Base-by-base conservation (phyloP, 805 yeast genomes). In the Hemisphaericaspora nanyangensis region DNA sequence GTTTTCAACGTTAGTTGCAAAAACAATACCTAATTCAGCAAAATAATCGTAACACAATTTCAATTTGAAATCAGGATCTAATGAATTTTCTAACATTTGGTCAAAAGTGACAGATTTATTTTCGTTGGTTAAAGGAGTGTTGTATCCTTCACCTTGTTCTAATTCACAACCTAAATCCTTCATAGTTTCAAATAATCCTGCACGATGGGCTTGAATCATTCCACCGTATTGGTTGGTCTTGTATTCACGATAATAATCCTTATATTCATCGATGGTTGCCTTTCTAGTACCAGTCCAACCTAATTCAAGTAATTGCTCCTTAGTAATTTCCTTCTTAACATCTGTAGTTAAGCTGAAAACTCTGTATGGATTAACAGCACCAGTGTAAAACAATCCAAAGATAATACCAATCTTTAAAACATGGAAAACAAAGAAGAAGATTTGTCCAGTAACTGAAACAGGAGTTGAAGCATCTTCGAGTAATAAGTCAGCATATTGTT, bases 261-360 rank as follows among this genome's bases (percentile, higher is more conserved):
- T 77, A 72, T 82, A 91, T 46, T 79, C 88, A 29, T 78, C 83
- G 19, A 78, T 65, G 16, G 82, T 73, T 11, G 83, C 83, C 49
- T 81, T 80, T 60, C 81, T 83, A 17, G 93, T 75, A 38, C 96
- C 95, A n/a, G 96, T 88, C 98, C 98, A 93, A 35, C 98, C 98
- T 49, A 90, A 65, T 4, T 63, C 61, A 25, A 79, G 53, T 50
- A 90, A 72, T 42, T 75, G 68, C 13, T 82, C 87, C 44, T 69
- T 69, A 35, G 76, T 65, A 40, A 68, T 53, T n/a, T 60, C 54
- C 26, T 30, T 8, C 37, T 52, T 50, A 34, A 70, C 49, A 11
- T 50, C 55, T 6, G 62, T 51, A 10, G 61, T 42, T 38, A 25
- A 25, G 12, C 37, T 31, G 12, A 45, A 36, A 47, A 68, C 47